Evolutionary conservation across 1,284 basidiomycete species (phyloP).

Genomic region (Fomes fomentarius): DNA sequence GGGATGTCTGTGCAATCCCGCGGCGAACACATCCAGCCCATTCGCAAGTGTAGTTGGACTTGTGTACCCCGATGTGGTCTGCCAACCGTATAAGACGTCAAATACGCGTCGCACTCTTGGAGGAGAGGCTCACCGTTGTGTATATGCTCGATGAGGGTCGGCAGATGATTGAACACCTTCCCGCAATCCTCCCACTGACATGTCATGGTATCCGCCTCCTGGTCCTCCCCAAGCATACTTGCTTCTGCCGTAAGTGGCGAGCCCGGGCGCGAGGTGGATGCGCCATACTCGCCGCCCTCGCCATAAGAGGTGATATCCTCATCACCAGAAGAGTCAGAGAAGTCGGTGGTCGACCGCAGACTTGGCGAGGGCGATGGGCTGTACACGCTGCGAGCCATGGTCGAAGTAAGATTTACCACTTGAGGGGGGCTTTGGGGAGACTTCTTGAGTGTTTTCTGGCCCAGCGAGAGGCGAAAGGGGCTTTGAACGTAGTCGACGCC

Average conservation of each 20-base stretch:
- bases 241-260: slow-evolving; percentile 30
- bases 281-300: slow-evolving; percentile 22
- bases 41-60: slow-evolving; percentile 86
- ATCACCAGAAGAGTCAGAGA: slow-evolving; percentile 34
- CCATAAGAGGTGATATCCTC: slow-evolving; percentile 20
- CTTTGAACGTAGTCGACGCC: too few relatives aligned
- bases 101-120: too few relatives aligned
- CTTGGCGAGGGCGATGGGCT: slow-evolving; percentile 39
- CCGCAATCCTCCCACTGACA: slow-evolving; percentile 85
- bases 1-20: slow-evolving; percentile 82
- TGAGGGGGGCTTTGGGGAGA: too few relatives aligned
- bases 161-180: slow-evolving; percentile 67
- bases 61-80: slow-evolving; percentile 87
- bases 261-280: slow-evolving; percentile 29
- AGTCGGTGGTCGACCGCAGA: slow-evolving; percentile 30
- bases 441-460: too few relatives aligned
- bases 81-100: too few relatives aligned
- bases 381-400: slow-evolving; percentile 38
- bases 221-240: slow-evolving; percentile 17
- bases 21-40: slow-evolving; percentile 83
- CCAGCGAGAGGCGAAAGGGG: too few relatives aligned
- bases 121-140: slow-evolving; percentile 67
- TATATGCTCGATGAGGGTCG: slow-evolving; percentile 77
- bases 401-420: neutral
- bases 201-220: slow-evolving; percentile 39